Base-by-base conservation (phyloP, 148 eudicot genomes). In the Dysphania ambrosioides region DNA sequence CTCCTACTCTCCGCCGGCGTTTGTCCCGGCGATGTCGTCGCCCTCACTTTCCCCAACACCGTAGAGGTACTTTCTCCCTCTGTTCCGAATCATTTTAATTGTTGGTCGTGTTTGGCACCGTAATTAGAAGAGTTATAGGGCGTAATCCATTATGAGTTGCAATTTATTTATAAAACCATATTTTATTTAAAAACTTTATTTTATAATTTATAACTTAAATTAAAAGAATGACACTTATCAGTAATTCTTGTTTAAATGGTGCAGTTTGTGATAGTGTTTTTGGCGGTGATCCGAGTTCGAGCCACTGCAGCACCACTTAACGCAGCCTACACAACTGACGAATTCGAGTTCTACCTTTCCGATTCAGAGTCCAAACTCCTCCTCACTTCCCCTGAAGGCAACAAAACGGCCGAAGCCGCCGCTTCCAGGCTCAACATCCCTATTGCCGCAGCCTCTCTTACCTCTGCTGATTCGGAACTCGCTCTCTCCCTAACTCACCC, bases 281-380 rank as follows among this genome's bases (percentile, higher is more conserved):
- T 94, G 82, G 96, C 98, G 44, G 98, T 94, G 34, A 85, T 92
- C 15, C 90, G 97, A 9, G 90, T 76, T 53, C 82, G 97, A 66
- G 98, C 96, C 24, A 87, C 94, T 2, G 97, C 96, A 4, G 96
- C 91, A 36, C 98, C 98, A 11, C 85, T 94, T 3, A 94, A 94
- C 72, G 49, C 89, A 59, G 98, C 98, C 0, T 94, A 94, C 81
- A 94, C 97, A 3, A 68, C 88, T 0, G 98, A 94, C 4, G 98
- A 94, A 67, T 90, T 94, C 79, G 92, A 92, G 83, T 94, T 94
- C 80, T 94, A 94, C 79, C 68, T 94, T 8, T 94, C 96, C 1
- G 98, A 94, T 79, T 91, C 98, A 2, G 97, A 82, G 3, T 90
- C 98, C 2, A 90, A 88, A 35, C 85, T 94, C 30, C 86, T 94